Percentiles rank a stretch among this genome's conserved stretches.
These are phyloP conservation scores for Curvularia sp. DNA, from an alignment of 2,329 filamentous ascomycete species.

Conservation along the genomic window DNA sequence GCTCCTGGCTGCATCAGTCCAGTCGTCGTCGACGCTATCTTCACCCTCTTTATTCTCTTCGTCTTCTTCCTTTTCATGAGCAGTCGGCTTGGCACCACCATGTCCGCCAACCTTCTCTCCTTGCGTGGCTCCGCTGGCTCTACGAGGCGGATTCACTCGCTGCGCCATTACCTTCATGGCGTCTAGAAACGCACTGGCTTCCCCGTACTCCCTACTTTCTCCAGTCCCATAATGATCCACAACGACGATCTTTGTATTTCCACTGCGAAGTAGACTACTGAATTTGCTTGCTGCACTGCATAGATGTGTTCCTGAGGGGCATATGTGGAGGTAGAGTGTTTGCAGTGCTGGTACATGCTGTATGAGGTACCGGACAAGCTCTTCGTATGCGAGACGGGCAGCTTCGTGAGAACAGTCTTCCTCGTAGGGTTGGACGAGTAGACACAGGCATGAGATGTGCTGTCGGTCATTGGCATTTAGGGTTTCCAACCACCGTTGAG, in stretches of 20 bases:
- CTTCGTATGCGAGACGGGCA: slow-evolving; percentile 25
- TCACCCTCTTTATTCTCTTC: background rate
- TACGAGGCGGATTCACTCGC: background rate
- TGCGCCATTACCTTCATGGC: background rate
- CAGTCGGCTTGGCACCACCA: background rate
- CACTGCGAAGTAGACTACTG: slow-evolving; percentile 17
- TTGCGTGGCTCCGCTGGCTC: background rate
- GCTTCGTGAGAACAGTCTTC: slow-evolving; percentile 33
- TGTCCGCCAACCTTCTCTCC: background rate
- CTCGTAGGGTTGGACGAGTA: slow-evolving; percentile 39
- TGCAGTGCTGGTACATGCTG: slow-evolving; percentile 23
- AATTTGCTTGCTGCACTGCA: slow-evolving; percentile 18
- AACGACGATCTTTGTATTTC: slow-evolving; percentile 16
- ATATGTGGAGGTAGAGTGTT: slow-evolving; percentile 29
- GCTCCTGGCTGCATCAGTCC: slow-evolving; percentile 18
- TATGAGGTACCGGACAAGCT: slow-evolving; percentile 28
- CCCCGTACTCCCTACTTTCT: slow-evolving; percentile 9
- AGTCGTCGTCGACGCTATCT: slow-evolving; percentile 11
- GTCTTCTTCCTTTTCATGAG: background rate
- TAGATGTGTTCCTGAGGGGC: slow-evolving; percentile 17
- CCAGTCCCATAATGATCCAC: slow-evolving; percentile 9
- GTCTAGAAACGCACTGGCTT: slow-evolving; percentile 13
- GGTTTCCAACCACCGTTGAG: slow-evolving; percentile 31
- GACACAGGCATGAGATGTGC: slow-evolving; percentile 29
- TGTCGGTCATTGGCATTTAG: slow-evolving; percentile 24